phyloP scores from a whole-genome alignment of 495 filamentous ascomycete genomes.

The Trypethelium eluteriae region DNA sequence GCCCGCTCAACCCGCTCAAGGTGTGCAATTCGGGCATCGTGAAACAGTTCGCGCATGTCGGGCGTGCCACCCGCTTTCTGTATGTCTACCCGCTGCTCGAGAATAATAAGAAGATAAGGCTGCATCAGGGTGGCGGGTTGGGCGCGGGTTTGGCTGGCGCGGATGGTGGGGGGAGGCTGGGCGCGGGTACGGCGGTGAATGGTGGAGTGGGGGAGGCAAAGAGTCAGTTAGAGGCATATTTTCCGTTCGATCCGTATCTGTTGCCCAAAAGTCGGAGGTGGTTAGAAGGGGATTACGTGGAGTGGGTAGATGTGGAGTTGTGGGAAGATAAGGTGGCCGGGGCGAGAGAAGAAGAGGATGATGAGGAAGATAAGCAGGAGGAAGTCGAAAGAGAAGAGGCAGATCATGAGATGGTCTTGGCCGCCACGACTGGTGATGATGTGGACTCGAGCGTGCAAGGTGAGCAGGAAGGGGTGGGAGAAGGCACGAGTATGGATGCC shows the following conservation, averaged over 20 bases:
- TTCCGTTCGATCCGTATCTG: conserved; percentile 94
- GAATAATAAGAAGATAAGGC: conserved; percentile 76
- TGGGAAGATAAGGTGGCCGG: conserved; percentile 40
- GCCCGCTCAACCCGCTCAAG: conserved; percentile 86
- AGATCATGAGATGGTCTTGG: conserved; percentile 11
- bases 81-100: conserved; percentile 84
- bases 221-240: conserved; percentile 80
- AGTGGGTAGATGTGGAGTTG: conserved; percentile 59
- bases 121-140: conserved; percentile 41
- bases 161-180: conserved; percentile 27
- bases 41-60: conserved; percentile 77
- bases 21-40: conserved; percentile 92
- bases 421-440: background rate
- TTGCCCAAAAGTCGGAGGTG: conserved; percentile 76
- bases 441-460: background rate
- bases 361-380: conserved; percentile 40
- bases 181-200: conserved; percentile 57
- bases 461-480: background rate
- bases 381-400: conserved; percentile 27
- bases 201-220: conserved; percentile 56
- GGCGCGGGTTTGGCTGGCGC: conserved; percentile 17
- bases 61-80: conserved; percentile 73
- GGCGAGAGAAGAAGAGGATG: conserved; percentile 48
- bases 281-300: conserved; percentile 75
- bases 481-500: background rate